Base-by-base conservation (phyloP, 768 basidiomycete genomes). In the Agaricus subrufescens region DNA sequence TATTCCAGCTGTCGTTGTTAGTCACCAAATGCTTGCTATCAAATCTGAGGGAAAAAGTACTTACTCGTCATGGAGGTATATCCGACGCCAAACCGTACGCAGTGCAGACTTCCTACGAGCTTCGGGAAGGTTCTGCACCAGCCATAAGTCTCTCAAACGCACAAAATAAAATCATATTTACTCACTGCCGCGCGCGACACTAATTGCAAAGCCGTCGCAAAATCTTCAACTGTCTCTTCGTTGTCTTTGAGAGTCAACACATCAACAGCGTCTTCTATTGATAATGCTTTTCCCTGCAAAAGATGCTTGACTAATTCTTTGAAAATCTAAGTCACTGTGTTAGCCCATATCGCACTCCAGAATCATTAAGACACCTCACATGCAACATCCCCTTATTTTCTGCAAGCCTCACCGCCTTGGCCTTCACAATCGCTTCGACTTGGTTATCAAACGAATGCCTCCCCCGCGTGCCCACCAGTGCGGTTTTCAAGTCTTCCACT, bases 51-150 rank as follows among this genome's bases (percentile, higher is more conserved):
- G n/a, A n/a, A n/a, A n/a, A 19, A 5, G 49, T 37, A 76, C 87
- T 58, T 69, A 96, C 94, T 97, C 83, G 67, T 98, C 94, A 50
- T 91, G 87, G 50, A 89, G 78, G 66, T 90, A 96, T 46, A 96
- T 81, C 30, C 95, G 78, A 37, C 95, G 81, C 95, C 95, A 98
- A 14, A 91, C 78, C 31, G 83, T 84, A 46, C 85, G 77, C 64
- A 90, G 81, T 3, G 91, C 86, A 26, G 88, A 83, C 42, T 79
- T 64, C 66, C 79, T 80, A 47, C 94, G 78, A 31, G 81, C 81
- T 56, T 85, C 83, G 0, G 94, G 93, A 3, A 91, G 64, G 51
- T 80, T 78, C 87, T 92, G 34, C 37, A 34, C 12, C 30, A 47
- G 30, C 31, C 14, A 47, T 53, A 8, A 43, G 58, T 37, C 50